Conservation (phyloP, 306 rosid species). For the Albizia julibrissin region DNA sequence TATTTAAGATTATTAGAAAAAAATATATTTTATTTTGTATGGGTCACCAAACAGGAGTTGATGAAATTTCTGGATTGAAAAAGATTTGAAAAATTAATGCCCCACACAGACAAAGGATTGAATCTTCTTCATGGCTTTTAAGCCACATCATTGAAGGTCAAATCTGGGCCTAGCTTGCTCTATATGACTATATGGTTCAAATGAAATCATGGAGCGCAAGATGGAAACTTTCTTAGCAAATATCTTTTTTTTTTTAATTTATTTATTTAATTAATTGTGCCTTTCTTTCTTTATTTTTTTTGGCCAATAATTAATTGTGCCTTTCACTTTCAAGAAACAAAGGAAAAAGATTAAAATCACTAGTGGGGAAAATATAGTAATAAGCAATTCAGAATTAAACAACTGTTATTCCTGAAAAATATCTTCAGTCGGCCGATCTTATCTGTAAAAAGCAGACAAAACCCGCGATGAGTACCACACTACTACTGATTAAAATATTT, state of each 20-base stretch:
- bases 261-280: not conserved
- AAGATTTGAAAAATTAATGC: not conserved
- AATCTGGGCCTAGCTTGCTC: not conserved
- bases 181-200: not conserved
- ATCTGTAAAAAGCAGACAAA: not conserved
- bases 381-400: not conserved
- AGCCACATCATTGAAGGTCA: not conserved
- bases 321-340: slow-evolving; percentile 31
- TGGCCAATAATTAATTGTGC: not conserved
- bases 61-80: not conserved
- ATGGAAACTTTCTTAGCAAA: not conserved
- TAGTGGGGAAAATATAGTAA: not conserved
- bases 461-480: not conserved
- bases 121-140: not conserved
- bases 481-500: not conserved
- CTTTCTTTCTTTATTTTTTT: not conserved
- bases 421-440: slow-evolving; percentile 13
- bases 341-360: not conserved
- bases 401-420: not conserved
- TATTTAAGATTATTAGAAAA: no score
- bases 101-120: not conserved
- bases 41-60: not conserved
- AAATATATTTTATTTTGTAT: no score
- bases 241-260: not conserved
- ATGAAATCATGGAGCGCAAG: not conserved